Conservation (phyloP, 2,329 filamentous ascomycete species). For the Dactylella cylindrospora region DNA sequence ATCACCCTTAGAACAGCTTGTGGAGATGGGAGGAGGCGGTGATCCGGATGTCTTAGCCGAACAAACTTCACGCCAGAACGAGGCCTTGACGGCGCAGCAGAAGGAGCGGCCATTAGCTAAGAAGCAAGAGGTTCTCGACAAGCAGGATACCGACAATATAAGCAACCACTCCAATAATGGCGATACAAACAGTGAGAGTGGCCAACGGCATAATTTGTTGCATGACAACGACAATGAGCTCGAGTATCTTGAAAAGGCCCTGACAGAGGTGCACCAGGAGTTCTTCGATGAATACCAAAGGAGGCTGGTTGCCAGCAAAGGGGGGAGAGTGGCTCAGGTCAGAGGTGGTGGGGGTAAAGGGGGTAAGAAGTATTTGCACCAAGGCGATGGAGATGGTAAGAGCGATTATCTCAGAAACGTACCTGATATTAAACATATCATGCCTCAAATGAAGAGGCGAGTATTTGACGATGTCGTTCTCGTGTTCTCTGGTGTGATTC, state of each 20-base stretch:
- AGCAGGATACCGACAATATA: conserved; percentile 61
- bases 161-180: conserved; percentile 50
- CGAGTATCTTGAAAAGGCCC: conserved; percentile 70
- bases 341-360: conserved; percentile 55
- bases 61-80: conserved; percentile 82
- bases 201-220: conserved; percentile 71
- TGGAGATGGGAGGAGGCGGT: conserved; percentile 72
- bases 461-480: conserved; percentile 75
- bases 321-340: conserved; percentile 57
- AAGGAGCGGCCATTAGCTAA: conserved; percentile 85
- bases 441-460: conserved; percentile 74
- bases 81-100: conserved; percentile 82
- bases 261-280: conserved; percentile 71
- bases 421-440: conserved; percentile 82
- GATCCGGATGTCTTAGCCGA: conserved; percentile 68
- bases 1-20: conserved; percentile 70
- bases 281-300: conserved; percentile 84
- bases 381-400: conserved; percentile 52
- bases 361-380: conserved; percentile 50
- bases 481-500: conserved; percentile 88
- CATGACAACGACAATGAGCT: conserved; percentile 87
- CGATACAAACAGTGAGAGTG: conserved; percentile 54
- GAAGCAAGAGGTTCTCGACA: conserved; percentile 87
- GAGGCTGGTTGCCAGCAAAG: conserved; percentile 53
- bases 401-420: conserved; percentile 62